These are phyloP conservation scores for Gloeopeniophorella convolvens DNA, from an alignment of 768 basidiomycete species.

Conservation along the genomic window DNA sequence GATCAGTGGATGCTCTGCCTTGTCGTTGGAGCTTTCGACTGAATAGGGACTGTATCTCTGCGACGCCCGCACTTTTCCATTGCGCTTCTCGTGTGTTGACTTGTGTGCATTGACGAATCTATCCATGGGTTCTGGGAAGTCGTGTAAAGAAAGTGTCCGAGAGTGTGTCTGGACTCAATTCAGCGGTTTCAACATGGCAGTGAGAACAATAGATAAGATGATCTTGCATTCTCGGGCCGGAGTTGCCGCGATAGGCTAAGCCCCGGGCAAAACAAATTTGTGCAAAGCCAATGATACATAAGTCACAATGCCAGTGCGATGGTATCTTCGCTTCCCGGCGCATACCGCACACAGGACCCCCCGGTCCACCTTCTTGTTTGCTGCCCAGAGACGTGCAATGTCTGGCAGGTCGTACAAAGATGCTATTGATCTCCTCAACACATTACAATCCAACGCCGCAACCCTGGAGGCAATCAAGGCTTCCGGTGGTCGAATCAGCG, in stretches of 20 bases:
- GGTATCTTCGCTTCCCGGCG: neutral
- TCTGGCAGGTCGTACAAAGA: slow-evolving; percentile 62
- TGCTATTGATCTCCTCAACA: slow-evolving; percentile 67
- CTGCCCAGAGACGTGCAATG: slow-evolving; percentile 37
- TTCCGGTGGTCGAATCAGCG: slow-evolving; percentile 51
- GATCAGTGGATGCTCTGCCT: too few species aligned
- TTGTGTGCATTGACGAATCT: slow-evolving; percentile 29
- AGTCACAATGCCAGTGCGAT: slow-evolving; percentile 9
- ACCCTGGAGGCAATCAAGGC: slow-evolving; percentile 77
- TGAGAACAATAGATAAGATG: neutral
- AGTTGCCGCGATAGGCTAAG: neutral
- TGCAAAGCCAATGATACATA: too few species aligned
- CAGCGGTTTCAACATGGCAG: neutral
- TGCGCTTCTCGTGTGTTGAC: slow-evolving; percentile 18
- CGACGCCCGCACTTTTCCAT: slow-evolving; percentile 21
- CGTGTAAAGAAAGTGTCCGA: neutral
- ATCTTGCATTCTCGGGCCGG: too few species aligned
- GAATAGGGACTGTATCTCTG: slow-evolving; percentile 29
- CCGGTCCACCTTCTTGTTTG: neutral
- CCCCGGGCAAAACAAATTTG: neutral
- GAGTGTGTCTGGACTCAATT: too few species aligned
- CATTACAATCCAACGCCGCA: slow-evolving; percentile 91
- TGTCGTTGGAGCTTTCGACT: slow-evolving; percentile 21
- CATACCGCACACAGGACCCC: neutral
- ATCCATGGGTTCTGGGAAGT: slow-evolving; percentile 26